Evolutionary conservation across 345 rosid species (phyloP), one percentile per base, ranked within the genome.

Genomic region (Boechera divaricarpa): DNA sequence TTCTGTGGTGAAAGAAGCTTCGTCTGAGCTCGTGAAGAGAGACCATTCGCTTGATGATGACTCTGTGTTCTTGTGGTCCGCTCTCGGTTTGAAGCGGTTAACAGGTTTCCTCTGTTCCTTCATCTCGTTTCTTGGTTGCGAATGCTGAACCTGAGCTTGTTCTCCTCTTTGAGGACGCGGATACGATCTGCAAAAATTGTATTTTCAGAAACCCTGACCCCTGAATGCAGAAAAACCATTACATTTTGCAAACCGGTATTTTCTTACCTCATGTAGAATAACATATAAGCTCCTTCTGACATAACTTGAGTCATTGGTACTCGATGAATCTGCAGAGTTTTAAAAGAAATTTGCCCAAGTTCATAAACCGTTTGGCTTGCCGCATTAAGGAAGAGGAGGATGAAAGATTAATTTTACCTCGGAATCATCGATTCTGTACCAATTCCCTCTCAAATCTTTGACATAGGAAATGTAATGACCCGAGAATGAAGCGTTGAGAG

Each of bases 211-310:
- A 45, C n/a, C 5, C 0, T 45, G 35, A 45, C 59, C 24, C 0
- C 0, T 0, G n/a, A 53, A 7, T 36, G 32, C 7, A 33, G 63
- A 55, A 42, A 54, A 62, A 55, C 55, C 4, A 5, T 58, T 38
- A 5, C 2, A 63, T 32, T 6, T 18, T 12, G 1, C 29, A 47
- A 47, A 6, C 18, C 1, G 28, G 51, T 21, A 7, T 5, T 8
- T 64, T 35, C 63, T 74, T 86, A 90, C 97, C 97, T 90, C 81
- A 65, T 90, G 85, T 92, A 92, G 80, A 92, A 92, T 82, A 92
- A 81, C 70, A 92, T 92, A 74, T 92, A 92, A 63, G 95, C 97
- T 75, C 91, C 97, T 83, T 92, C 97, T 9, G 93, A 92, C 97
- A 92, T 92, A 80, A 92, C 97, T 78, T 90, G 93, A 81, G 87